phyloP scores from a whole-genome alignment of 345 rosid species.

The Microthlaspi erraticum region DNA sequence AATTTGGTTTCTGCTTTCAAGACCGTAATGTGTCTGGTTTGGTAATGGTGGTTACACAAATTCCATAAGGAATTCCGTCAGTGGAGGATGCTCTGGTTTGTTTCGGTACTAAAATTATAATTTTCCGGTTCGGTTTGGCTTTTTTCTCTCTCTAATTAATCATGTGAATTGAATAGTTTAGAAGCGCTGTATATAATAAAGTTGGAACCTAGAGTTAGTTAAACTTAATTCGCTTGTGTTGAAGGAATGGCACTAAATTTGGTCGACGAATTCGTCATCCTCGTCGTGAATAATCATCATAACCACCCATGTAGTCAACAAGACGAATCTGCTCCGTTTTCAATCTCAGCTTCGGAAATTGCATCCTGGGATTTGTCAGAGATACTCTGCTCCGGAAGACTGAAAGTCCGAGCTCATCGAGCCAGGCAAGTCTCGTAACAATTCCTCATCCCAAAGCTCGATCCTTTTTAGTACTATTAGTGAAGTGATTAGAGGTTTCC shows the following conservation, averaged over 20 bases:
- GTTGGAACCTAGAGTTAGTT: no score
- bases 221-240: not conserved
- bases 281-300: conserved; percentile 47
- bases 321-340: conserved; percentile 33
- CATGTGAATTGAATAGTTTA: no score
- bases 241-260: conserved; percentile 53
- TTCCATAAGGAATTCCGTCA: not conserved
- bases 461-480: not conserved
- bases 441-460: not conserved
- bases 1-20: not conserved
- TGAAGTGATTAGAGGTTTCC: not conserved
- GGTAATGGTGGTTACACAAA: not conserved
- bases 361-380: conserved; percentile 52
- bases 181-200: no score
- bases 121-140: no score
- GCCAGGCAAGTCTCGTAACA: conserved; percentile 43
- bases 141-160: no score
- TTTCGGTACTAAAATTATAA: not conserved
- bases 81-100: not conserved
- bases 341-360: conserved; percentile 55
- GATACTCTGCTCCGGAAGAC: conserved; percentile 48
- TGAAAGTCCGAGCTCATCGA: conserved; percentile 58
- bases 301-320: conserved; percentile 1
- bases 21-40: not conserved
- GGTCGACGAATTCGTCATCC: conserved; percentile 46